Evolutionary conservation across 495 filamentous ascomycete species (phyloP), one percentile per base, ranked within the genome.

Genomic region (Annulohypoxylon maeteangense): DNA sequence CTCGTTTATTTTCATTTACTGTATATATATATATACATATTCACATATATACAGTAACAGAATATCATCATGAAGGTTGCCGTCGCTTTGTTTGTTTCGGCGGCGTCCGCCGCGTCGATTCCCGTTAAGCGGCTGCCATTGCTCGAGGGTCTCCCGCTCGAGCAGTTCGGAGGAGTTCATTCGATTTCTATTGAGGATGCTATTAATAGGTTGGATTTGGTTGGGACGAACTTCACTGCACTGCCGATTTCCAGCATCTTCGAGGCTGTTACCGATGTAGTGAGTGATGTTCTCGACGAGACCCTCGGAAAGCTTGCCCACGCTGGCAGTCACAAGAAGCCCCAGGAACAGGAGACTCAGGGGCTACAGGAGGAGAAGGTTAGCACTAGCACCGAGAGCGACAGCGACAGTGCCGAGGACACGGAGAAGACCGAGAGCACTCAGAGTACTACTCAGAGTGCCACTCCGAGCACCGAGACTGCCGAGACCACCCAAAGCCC

Each of bases 31-130:
- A 62, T 64, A 44, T 55, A 27, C 18, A 44, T 16, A 27, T 31
- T 12, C 25, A n/a, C 20, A 53, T 62, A 68, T 72, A 72, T 68
- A 72, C 65, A 25, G 65, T 59, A 47, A 47, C 51, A 31, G 38
- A 65, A 29, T 51, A 50, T 62, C 48, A 75, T 50, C 57, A 78
- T 78, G 75, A 78, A 74, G 75, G 57, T 68, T 38, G 65, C 74
- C 23, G 36, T 55, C 27, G 75, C 66, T 65, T 62, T 78, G 56
- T 76, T 72, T 55, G 70, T 66, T 31, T 67, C 75, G 54, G 74
- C 74, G 40, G 75, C 67, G 40, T 69, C 75, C 6, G 75, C 75
- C 65, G 70, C 74, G 18, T 53, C 73, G 12, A 16, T 78, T 20
- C 75, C 72, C 8, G 31, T 29, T 16, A 22, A 55, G 44, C 62